Base-by-base conservation (phyloP, 1,284 basidiomycete genomes). In the Cryptococcus sp. region DNA sequence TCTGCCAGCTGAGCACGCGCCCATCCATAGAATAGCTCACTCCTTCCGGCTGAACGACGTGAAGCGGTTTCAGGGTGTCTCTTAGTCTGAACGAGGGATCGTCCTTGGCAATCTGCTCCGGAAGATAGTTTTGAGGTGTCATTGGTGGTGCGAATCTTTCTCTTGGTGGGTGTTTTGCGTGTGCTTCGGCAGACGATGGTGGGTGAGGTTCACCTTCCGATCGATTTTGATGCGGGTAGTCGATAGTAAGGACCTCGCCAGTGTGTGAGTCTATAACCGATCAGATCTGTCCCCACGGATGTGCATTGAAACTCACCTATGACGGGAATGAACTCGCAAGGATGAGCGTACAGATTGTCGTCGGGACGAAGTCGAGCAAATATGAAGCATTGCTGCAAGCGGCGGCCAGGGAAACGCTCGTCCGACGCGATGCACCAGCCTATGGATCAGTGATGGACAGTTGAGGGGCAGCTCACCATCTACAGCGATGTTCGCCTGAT, bases 21-120 rank as follows among this genome's bases (percentile, higher is more conserved):
- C 92, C 93, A 45, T 86, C 82, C 74, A 95, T 83, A 77, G 83
- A 88, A 82, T 93, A 95, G 66, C 87, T 89, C 20, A 95, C 92
- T 46, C 93, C 93, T 63, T 96, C 89, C 2, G 93, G 93, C 77
- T 96, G 93, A 1, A 89, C 75, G 65, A 96, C 81, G 69, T 92
- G 88, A 45, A 96, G 80, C 3, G 93, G 92, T 78, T 93, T 95
- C 62, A 95, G 61, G 59, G 89, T 89, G 37, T 85, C 83, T 16
- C 92, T 83, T 41, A 69, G 57, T 66, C 86, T 85, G 78, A 84
- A 89, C 10, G 81, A 80, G 26, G 72, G 63, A 82, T 81, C 61
- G 50, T 78, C 73, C 38, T 66, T 47, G 17, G 61, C 65, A 50
- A 76, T 66, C 49, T 78, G 67, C 50, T 80, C 78, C n/a, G 79